Evolutionary conservation across 805 yeast genomes (phyloP).

Genomic region (Candida nitratophila): DNA sequence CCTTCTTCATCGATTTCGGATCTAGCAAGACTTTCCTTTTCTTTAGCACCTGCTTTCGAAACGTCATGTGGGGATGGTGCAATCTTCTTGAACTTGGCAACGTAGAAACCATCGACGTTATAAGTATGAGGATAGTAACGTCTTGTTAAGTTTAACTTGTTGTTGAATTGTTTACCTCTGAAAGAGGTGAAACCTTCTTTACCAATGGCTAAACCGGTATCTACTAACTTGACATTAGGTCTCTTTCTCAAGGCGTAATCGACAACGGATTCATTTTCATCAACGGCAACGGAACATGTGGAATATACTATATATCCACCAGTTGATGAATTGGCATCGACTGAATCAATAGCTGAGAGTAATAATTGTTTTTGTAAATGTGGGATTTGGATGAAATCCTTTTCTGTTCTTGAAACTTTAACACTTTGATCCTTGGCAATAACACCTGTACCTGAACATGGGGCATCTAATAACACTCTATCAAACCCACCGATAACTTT

Average conservation of each 20-base stretch:
- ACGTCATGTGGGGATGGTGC: constrained; percentile 82
- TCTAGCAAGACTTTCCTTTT: constrained; percentile 76
- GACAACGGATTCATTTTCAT: constrained; percentile 98
- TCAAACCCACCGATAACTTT: constrained; percentile 98
- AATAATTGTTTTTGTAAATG: constrained; percentile 92
- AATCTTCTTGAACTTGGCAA: constrained; percentile 90
- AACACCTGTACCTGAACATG: constrained; percentile 99
- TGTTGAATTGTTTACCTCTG: constrained; percentile 87
- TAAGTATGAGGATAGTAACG: constrained; percentile 98
- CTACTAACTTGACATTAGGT: constrained; percentile 92
- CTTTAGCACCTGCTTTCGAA: constrained; percentile 81
- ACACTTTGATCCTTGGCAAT: constrained; percentile 96
- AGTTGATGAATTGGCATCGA: constrained; percentile 83
- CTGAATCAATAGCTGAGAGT: constrained; percentile 94
- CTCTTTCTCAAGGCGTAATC: constrained; percentile 94
- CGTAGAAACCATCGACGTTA: constrained; percentile 97
- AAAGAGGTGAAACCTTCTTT: constrained; percentile 91
- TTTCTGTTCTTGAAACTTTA: constrained; percentile 87
- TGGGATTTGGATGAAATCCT: constrained; percentile 94
- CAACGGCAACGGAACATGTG: constrained; percentile 97
- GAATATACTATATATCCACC: constrained; percentile 96
- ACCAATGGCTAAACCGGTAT: constrained; percentile 88
- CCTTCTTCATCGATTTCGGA: constrained; percentile 73
- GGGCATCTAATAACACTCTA: constrained; percentile 92
- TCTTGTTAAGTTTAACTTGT: constrained; percentile 72